These are phyloP conservation scores for Theileria orientalis DNA, from an alignment of 169 alveolate species.

Conservation along the genomic window DNA sequence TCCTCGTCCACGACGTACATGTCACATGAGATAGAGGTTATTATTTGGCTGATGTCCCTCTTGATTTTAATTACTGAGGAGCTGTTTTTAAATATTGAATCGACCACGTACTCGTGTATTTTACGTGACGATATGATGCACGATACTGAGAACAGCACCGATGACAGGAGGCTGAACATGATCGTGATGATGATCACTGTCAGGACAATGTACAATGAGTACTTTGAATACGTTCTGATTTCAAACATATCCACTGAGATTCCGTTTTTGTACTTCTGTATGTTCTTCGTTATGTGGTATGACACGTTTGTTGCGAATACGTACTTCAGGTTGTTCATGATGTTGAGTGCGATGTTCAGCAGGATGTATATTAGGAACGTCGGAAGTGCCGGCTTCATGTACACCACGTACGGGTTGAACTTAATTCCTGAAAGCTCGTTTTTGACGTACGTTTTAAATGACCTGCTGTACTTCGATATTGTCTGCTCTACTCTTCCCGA, in stretches of 20 bases:
- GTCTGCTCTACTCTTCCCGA: neutral
- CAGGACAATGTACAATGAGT: neutral
- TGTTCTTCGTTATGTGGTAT: neutral
- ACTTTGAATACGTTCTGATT: neutral
- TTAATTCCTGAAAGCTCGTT: neutral
- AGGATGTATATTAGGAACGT: neutral
- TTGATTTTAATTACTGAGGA: constrained; percentile 11
- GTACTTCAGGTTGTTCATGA: neutral
- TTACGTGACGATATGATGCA: constrained; percentile 25
- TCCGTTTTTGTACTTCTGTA: neutral
- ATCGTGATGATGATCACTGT: neutral
- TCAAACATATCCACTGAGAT: neutral
- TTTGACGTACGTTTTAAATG: neutral
- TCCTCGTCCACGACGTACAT: constrained; percentile 31
- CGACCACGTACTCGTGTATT: constrained; percentile 13
- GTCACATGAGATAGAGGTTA: constrained; percentile 29
- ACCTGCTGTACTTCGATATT: neutral
- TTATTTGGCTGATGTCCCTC: constrained; percentile 14
- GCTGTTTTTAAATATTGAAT: constrained; percentile 30
- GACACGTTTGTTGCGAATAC: neutral
- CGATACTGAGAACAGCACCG: neutral
- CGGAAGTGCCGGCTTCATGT: neutral
- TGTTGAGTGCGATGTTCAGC: neutral
- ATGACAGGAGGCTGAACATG: neutral
- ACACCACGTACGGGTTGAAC: neutral